A percentile compares a stretch with the other conserved stretches of the same genome.
Conservation (phyloP, 768 basidiomycete genomes). For the Coprinellus aureogranulatus region DNA sequence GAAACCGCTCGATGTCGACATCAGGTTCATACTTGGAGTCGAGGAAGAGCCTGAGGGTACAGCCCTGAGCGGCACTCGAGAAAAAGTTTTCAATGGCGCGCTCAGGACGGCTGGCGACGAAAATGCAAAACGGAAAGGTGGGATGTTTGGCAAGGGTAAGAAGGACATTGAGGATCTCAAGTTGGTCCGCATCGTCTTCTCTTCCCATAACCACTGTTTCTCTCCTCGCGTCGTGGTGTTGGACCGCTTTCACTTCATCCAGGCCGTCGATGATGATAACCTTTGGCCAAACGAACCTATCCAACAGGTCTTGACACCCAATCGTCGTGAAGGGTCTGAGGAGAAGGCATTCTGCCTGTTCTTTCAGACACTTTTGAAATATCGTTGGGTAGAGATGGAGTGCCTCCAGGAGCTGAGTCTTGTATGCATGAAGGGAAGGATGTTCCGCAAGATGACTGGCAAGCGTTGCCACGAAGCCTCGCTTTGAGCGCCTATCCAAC, state of each 20-base stretch:
- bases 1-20: background rate
- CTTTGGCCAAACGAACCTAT: background rate
- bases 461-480: background rate
- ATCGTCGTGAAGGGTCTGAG: background rate
- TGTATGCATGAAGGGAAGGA: background rate
- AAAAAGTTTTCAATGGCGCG: background rate
- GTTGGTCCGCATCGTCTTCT: background rate
- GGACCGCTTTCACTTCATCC: conserved; percentile 5
- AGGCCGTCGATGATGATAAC: conserved; percentile 11
- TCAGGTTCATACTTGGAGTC: conserved; percentile 1
- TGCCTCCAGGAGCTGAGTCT: background rate
- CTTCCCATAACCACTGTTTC: background rate
- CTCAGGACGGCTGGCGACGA: conserved; percentile 9
- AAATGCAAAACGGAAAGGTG: background rate
- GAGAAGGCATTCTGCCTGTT: background rate
- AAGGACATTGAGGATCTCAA: conserved; percentile 3
- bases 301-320: background rate
- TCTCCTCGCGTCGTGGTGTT: background rate
- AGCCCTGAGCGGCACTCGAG: background rate
- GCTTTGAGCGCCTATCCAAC: background rate
- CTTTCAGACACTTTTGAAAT: background rate
- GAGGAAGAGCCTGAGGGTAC: background rate
- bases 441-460: background rate
- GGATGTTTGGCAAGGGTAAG: background rate
- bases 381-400: background rate